Conservation (phyloP, 2,329 filamentous ascomycete genomes). For the Penicillium nordicum region DNA sequence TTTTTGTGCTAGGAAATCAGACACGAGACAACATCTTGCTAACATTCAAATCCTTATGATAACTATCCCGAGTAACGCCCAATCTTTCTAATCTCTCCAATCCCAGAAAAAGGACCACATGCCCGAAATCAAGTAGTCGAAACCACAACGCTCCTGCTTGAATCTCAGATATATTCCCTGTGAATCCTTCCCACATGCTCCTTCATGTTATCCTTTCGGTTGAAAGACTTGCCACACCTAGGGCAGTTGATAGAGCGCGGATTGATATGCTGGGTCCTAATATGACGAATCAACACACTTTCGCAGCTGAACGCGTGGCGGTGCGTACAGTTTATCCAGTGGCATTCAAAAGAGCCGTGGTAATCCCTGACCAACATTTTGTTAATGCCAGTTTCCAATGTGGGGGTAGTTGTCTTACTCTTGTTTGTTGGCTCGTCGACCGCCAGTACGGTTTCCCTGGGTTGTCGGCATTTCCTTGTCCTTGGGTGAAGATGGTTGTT, state of each 20-base stretch:
- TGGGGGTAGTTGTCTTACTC: not conserved
- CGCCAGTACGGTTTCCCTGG: not conserved
- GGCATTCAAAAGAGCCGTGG: not conserved
- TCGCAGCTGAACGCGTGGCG: not conserved
- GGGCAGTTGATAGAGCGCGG: not conserved
- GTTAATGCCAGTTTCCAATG: not conserved
- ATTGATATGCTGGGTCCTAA: not conserved
- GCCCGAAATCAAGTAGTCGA: not conserved
- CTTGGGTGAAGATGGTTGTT: not conserved
- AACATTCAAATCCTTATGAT: not conserved
- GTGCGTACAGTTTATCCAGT: not conserved
- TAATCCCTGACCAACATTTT: not conserved
- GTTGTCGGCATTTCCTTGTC: not conserved
- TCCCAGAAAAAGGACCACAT: not conserved
- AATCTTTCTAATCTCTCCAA: not conserved
- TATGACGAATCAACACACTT: not conserved
- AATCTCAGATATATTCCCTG: not conserved
- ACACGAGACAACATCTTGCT: not conserved
- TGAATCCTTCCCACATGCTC: not conserved
- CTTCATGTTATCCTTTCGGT: not conserved
- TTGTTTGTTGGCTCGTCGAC: not conserved
- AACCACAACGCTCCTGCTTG: not conserved
- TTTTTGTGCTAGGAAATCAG: too few relatives aligned
- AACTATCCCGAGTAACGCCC: not conserved
- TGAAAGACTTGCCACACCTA: not conserved